Evolutionary conservation across 2,329 filamentous ascomycete genomes (phyloP).

Genomic region (Fusarium domesticum): DNA sequence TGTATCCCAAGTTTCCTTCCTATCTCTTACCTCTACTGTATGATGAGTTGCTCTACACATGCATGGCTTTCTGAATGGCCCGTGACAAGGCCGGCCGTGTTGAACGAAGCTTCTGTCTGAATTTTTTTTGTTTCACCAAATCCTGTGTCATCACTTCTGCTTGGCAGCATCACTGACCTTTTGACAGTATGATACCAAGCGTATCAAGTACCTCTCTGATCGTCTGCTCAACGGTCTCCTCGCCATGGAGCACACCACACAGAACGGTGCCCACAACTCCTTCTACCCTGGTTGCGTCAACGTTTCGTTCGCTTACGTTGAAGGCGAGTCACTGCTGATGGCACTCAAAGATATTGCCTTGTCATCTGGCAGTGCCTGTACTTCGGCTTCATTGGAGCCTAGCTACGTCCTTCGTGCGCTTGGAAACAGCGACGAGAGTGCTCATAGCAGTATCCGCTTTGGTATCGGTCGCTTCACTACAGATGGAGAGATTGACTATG

Average conservation of each 20-base stretch:
- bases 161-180: conserved; percentile 19
- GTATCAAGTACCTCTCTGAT: conserved; percentile 79
- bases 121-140: conserved; percentile 3
- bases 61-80: conserved; percentile 85
- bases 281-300: conserved; percentile 98
- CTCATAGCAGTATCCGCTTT: conserved; percentile 96
- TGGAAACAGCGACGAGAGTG: conserved; percentile 94
- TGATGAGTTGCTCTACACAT: conserved; percentile 86
- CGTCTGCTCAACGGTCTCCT: conserved; percentile 79
- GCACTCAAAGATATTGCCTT: conserved; percentile 96
- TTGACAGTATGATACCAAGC: conserved; percentile 84
- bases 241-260: conserved; percentile 82
- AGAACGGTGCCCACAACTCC: conserved; percentile 78
- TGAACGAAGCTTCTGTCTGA: conserved; percentile 70
- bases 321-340: conserved; percentile 97
- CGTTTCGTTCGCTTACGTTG: conserved; percentile 96
- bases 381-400: conserved; percentile 91
- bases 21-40: conserved; percentile 18
- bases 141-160: conserved; percentile 3
- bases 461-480: conserved; percentile 97
- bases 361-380: conserved; percentile 95
- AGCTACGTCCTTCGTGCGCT: conserved; percentile 93
- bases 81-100: conserved; percentile 57
- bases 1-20: conserved; percentile 39
- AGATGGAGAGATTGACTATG: conserved; percentile 93